Evolutionary conservation across 2,329 filamentous ascomycete species (phyloP).

Genomic region (Pestalotiopsis sp.): DNA sequence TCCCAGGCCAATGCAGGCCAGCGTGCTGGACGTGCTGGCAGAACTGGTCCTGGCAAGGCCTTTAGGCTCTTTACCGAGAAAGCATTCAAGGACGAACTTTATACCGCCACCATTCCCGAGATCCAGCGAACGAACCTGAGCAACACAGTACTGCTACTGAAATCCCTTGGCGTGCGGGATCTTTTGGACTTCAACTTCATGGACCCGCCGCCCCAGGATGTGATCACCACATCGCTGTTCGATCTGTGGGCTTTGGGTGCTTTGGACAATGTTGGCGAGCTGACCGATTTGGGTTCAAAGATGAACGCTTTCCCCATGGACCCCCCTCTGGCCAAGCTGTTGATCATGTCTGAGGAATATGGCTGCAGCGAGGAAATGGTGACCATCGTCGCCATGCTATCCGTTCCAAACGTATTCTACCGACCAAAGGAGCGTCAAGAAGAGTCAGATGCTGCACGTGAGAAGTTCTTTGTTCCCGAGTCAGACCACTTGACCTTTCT

Average conservation of each 20-base stretch:
- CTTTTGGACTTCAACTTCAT: constrained; percentile 98
- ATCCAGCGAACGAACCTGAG: constrained; percentile 95
- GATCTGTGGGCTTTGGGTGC: constrained; percentile 96
- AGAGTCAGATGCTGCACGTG: constrained; percentile 90
- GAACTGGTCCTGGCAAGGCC: constrained; percentile 93
- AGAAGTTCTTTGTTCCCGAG: constrained; percentile 98
- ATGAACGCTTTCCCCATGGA: constrained; percentile 99
- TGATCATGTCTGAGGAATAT: constrained; percentile 89
- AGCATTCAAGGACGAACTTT: constrained; percentile 94
- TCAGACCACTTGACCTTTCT: constrained; percentile 95
- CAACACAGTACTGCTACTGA: constrained; percentile 91
- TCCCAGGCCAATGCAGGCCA: constrained; percentile 96
- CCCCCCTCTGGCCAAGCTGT: constrained; percentile 87
- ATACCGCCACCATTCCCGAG: constrained; percentile 95
- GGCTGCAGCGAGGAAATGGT: constrained; percentile 97
- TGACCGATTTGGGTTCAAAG: constrained; percentile 82
- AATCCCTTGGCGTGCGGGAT: constrained; percentile 92
- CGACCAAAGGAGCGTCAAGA: constrained; percentile 95
- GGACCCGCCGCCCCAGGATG: constrained; percentile 97
- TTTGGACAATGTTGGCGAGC: constrained; percentile 88
- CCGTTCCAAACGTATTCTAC: constrained; percentile 95
- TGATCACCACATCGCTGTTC: constrained; percentile 94
- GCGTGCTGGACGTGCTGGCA: constrained; percentile 87
- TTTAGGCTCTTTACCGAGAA: constrained; percentile 94
- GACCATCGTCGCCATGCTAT: constrained; percentile 97